phyloP scores from a whole-genome alignment of 2,329 filamentous ascomycete genomes.

The Simplicillium aogashimaense region DNA sequence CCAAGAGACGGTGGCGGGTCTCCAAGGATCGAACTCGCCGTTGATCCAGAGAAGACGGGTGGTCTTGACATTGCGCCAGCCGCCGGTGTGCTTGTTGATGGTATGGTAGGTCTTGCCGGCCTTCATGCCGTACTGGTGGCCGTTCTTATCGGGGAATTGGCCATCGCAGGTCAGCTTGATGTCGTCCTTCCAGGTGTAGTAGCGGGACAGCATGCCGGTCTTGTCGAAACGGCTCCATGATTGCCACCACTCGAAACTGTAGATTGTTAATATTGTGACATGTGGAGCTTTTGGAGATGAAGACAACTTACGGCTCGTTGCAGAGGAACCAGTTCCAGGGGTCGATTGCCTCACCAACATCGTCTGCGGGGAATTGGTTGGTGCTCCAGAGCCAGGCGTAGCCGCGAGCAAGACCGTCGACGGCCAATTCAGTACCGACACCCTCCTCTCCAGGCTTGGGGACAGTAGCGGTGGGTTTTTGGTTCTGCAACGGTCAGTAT shows the following conservation, averaged over 20 bases:
- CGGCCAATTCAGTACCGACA: not conserved
- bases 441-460: not conserved
- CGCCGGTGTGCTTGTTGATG: constrained; percentile 8
- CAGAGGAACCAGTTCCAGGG: not conserved
- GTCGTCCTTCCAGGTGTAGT: not conserved
- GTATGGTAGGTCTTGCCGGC: constrained; percentile 26
- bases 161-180: not conserved
- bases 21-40: constrained; percentile 4
- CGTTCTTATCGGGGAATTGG: not conserved
- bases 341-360: not conserved
- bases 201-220: not conserved
- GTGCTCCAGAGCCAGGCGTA: not conserved
- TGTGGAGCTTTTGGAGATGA: not conserved
- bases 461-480: not conserved
- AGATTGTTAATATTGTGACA: not conserved
- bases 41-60: constrained; percentile 5
- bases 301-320: not conserved
- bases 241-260: not conserved
- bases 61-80: constrained; percentile 3
- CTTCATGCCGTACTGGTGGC: constrained; percentile 19
- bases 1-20: constrained; percentile 3
- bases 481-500: not conserved
- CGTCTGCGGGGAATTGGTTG: not conserved
- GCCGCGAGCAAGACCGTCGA: not conserved
- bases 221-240: not conserved